Conservation (phyloP, 495 filamentous ascomycete genomes). For the Sporormia fimetaria region DNA sequence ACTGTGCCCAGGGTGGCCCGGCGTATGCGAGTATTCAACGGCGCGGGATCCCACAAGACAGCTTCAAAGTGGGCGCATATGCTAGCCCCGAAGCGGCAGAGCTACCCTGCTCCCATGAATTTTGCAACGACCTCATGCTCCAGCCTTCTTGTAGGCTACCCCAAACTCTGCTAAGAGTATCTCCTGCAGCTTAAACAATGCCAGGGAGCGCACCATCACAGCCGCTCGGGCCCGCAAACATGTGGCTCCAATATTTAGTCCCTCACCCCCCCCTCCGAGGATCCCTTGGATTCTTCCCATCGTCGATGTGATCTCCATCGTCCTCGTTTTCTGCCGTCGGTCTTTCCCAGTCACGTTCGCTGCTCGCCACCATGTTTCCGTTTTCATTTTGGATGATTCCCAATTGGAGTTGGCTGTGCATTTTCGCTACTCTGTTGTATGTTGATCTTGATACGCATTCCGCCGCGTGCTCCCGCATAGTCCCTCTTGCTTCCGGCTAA, state of each 20-base stretch:
- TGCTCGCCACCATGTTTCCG: constrained; percentile 22
- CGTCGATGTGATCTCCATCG: constrained; percentile 27
- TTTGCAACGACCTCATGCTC: constrained; percentile 26
- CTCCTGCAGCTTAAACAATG: constrained; percentile 23
- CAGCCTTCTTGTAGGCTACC: constrained; percentile 25
- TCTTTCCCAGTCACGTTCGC: constrained; percentile 24
- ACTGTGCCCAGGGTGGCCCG: constrained; percentile 13
- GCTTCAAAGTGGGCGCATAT: constrained; percentile 12
- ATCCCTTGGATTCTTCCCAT: constrained; percentile 17
- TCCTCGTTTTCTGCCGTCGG: constrained; percentile 23
- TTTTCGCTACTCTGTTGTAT: constrained; percentile 20
- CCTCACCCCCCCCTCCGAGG: constrained; percentile 20
- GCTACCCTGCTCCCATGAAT: constrained; percentile 8
- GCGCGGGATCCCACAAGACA: constrained; percentile 23
- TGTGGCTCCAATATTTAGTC: constrained; percentile 30
- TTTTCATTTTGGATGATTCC: constrained; percentile 17
- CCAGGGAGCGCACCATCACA: constrained; percentile 22
- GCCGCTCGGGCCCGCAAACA: constrained; percentile 17
- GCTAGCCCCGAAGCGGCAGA: constrained; percentile 21
- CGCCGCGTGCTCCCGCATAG: not conserved
- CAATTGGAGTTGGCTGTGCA: constrained; percentile 25
- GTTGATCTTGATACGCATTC: not conserved
- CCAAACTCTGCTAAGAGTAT: constrained; percentile 27
- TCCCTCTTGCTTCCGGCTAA: constrained; percentile 2
- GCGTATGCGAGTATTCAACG: constrained; percentile 20